These are phyloP conservation scores for Mortierella sp. DNA, from an alignment of 371 early-diverging fungal species.

Conservation along the genomic window DNA sequence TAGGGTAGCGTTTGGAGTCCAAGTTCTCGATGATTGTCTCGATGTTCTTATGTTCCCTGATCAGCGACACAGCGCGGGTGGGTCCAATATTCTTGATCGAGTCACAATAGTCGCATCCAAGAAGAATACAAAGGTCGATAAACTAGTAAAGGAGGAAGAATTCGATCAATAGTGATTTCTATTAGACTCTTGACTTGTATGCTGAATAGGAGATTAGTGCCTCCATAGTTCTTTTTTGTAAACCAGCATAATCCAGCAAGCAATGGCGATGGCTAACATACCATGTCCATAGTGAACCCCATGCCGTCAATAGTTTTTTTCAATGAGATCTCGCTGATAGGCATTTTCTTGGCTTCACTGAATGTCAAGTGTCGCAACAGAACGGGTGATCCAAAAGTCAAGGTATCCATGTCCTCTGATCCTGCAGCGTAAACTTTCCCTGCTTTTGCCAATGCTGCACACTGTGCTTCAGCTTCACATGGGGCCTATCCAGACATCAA, in stretches of 20 bases:
- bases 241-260: neutral
- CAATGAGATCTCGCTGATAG: conserved; percentile 93
- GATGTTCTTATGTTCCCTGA: conserved; percentile 90
- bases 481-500: conserved; percentile 75
- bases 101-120: conserved; percentile 99
- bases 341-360: conserved; percentile 92
- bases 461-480: conserved; percentile 99
- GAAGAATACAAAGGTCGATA: conserved; percentile 98
- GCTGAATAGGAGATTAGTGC: too few relatives aligned
- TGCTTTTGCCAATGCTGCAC: conserved; percentile 91
- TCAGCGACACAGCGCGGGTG: conserved; percentile 87
- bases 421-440: conserved; percentile 96
- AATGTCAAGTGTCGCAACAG: conserved; percentile 97
- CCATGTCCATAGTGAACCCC: conserved; percentile 78
- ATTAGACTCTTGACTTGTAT: neutral
- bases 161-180: neutral
- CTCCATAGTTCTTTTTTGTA: conserved; percentile 8
- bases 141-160: conserved; percentile 68
- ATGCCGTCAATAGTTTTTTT: conserved; percentile 89
- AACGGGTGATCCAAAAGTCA: conserved; percentile 95
- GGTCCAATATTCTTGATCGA: conserved; percentile 98
- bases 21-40: conserved; percentile 87
- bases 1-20: conserved; percentile 78
- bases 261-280: conserved; percentile 27
- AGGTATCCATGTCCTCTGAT: conserved; percentile 99